Base-by-base conservation (phyloP, 495 filamentous ascomycete species). In the Tricharina praecox region DNA sequence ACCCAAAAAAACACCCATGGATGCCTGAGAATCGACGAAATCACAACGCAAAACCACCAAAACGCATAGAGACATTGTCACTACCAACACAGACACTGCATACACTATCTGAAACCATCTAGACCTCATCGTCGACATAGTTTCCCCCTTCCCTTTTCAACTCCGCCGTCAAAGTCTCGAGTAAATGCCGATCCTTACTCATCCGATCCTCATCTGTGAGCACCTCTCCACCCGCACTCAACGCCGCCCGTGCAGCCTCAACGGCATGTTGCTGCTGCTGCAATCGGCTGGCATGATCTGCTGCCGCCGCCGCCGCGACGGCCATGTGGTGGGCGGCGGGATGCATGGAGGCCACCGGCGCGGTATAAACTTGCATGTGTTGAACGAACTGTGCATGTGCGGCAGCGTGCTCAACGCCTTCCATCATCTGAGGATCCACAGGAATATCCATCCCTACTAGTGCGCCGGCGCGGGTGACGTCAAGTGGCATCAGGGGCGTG, bases 381-480 rank as follows among this genome's bases (percentile, higher is more conserved):
- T 54, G 55, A 9, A 54, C 54, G 23, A 59, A 59, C 34, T 59
- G 56, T 25, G 18, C 15, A 5, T 46, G 43, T 13, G 23, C 24
- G 43, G 19, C 43, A 21, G 32, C 15, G 21, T 59, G 54, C 44
- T 59, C 55, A 18, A 60, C 57, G 18, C 59, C 57, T 20, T 60
- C 57, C 57, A 60, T 60, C 57, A 60, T 60, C 10, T 58, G 58
- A 0, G 57, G 57, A 35, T 60, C 57, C 34, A 60, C 57, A 20
- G 57, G 57, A 13, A 60, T 60, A 36, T 60, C 57, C 49, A 60
- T 60, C 19, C 47, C 44, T 1, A 48, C 56, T 28, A 51, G 46
- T n/a, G 52, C 48, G 10, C 50, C 54, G 10, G 55, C 55, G 30
- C 54, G 54, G 20, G 47, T 40, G 20, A 43, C 47, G 26, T 57